phyloP scores from a whole-genome alignment of 257 asterid genomes.

The Lavandula angustifolia region DNA sequence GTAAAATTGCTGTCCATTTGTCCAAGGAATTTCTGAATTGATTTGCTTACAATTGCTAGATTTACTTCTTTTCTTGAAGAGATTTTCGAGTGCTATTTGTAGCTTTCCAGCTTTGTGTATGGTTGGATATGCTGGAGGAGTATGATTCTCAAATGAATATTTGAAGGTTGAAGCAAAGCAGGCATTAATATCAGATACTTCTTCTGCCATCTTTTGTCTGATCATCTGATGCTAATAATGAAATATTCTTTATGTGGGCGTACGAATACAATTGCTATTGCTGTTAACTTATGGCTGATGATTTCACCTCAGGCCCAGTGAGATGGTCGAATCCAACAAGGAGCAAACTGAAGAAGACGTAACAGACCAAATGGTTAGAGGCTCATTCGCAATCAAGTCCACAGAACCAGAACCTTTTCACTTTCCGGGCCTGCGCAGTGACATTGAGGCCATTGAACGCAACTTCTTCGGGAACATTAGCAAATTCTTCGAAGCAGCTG shows the following conservation, averaged over 20 bases:
- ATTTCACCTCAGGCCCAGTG: conserved; percentile 63
- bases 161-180: background rate
- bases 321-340: conserved; percentile 69
- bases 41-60: no score
- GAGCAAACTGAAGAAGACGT: conserved; percentile 90
- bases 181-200: background rate
- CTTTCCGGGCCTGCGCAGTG: conserved; percentile 76
- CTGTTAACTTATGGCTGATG: conserved; percentile 17
- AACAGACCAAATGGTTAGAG: conserved; percentile 61
- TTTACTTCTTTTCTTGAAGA: background rate
- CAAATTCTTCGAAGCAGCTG: conserved; percentile 59
- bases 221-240: background rate
- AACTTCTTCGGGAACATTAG: conserved; percentile 44
- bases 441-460: conserved; percentile 72
- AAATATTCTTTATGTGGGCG: background rate
- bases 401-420: conserved; percentile 36
- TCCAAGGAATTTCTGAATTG: background rate
- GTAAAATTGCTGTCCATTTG: background rate
- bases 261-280: background rate
- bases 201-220: background rate
- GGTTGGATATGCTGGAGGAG: background rate
- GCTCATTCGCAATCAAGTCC: conserved; percentile 44
- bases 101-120: background rate
- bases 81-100: background rate
- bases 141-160: background rate